A percentile compares a stretch with the other conserved stretches of the same genome.
Evolutionary conservation across 768 basidiomycete species (phyloP).

Genomic region (Amanita brunnescens): DNA sequence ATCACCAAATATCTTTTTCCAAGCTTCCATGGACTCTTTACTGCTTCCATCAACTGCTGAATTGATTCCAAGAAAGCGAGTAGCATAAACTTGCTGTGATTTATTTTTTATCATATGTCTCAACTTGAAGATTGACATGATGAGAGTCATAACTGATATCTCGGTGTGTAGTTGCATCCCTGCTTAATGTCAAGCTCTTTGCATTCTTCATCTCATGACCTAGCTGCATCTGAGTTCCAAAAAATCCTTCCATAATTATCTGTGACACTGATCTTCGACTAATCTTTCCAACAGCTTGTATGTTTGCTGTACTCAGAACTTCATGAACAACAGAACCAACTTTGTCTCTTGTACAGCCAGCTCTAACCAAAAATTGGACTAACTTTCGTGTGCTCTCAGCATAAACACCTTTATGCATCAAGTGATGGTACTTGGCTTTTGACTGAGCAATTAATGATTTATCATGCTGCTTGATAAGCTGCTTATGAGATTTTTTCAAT

Average conservation of each 20-base stretch:
- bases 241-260: slow-evolving; percentile 12
- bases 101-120: not conserved
- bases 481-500: not conserved
- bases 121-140: slow-evolving; percentile 7
- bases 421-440: not conserved
- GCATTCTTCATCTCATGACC: slow-evolving; percentile 8
- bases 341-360: slow-evolving; percentile 9
- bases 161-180: slow-evolving; percentile 10
- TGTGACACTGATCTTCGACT: slow-evolving; percentile 7
- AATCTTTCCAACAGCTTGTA: slow-evolving; percentile 8
- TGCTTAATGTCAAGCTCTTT: slow-evolving; percentile 9
- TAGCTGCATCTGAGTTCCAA: slow-evolving; percentile 13
- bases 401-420: slow-evolving; percentile 7
- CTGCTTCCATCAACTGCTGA: slow-evolving; percentile 6
- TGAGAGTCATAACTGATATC: slow-evolving; percentile 8
- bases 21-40: slow-evolving; percentile 5
- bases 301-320: slow-evolving; percentile 1
- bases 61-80: slow-evolving; percentile 8
- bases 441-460: not conserved
- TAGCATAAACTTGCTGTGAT: slow-evolving; percentile 1
- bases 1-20: slow-evolving; percentile 4
- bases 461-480: not conserved
- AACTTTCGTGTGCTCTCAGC: slow-evolving; percentile 1
- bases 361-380: slow-evolving; percentile 2
- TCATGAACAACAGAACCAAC: slow-evolving; percentile 7